Conservation (phyloP, 805 yeast genomes). For the Lachancea kluyveri region DNA sequence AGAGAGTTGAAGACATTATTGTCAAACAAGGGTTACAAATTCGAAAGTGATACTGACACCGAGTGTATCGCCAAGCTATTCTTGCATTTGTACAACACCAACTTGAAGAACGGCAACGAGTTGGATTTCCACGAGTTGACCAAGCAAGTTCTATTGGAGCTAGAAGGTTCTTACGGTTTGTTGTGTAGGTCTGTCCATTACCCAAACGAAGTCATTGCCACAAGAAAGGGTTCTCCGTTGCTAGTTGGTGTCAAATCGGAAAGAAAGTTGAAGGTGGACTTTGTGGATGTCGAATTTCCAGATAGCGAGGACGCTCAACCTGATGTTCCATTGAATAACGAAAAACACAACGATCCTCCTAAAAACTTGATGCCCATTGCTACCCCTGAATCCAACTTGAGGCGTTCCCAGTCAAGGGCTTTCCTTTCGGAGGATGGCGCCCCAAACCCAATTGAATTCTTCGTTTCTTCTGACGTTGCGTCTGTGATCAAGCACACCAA, state of each 20-base stretch:
- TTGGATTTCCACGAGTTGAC: constrained; percentile 88
- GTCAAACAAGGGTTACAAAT: constrained; percentile 67
- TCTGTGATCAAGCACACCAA: constrained; percentile 96
- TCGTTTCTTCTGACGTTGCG: constrained; percentile 94
- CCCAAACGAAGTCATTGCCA: constrained; percentile 94
- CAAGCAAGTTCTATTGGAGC: constrained; percentile 83
- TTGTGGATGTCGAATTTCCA: constrained; percentile 96
- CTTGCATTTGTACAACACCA: constrained; percentile 82
- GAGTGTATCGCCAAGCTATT: constrained; percentile 96
- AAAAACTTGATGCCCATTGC: constrained; percentile 44
- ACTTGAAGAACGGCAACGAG: constrained; percentile 62
- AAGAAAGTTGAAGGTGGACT: constrained; percentile 91
- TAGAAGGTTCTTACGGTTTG: constrained; percentile 97
- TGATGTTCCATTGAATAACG: constrained; percentile 25
- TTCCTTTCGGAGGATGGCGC: constrained; percentile 89
- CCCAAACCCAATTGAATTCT: constrained; percentile 93
- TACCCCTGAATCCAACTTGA: constrained; percentile 49
- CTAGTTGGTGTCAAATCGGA: constrained; percentile 96
- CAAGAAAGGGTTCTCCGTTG: constrained; percentile 97
- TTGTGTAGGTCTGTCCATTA: constrained; percentile 85
- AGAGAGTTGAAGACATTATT: constrained; percentile 84
- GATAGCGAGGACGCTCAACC: constrained; percentile 42
- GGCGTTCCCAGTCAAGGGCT: constrained; percentile 94
- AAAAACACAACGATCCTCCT: constrained; percentile 23
- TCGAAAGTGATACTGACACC: constrained; percentile 93